These are phyloP conservation scores for Acanthamoeba castellanii DNA, from an alignment of 208 protist species.

Conservation along the genomic window DNA sequence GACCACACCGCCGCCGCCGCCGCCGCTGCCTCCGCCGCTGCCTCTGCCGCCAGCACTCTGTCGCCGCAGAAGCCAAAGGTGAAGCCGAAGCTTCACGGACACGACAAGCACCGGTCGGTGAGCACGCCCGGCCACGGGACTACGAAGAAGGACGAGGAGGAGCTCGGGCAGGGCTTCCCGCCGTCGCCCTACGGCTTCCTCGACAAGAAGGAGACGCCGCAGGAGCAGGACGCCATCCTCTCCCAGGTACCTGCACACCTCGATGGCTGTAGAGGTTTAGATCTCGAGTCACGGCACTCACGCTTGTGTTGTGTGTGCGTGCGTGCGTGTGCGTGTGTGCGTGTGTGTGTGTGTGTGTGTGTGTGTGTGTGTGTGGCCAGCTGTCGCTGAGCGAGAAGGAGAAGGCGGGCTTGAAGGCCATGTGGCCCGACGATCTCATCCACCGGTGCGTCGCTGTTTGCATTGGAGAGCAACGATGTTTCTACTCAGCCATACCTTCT, in stretches of 20 bases:
- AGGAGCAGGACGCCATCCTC: constrained; percentile 4
- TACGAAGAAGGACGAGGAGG: not conserved
- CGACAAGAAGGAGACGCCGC: not conserved
- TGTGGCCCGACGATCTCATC: constrained; percentile 89
- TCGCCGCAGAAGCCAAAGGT: not conserved
- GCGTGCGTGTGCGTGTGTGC: not conserved
- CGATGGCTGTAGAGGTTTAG: not conserved
- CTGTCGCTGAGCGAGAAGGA: constrained; percentile 90
- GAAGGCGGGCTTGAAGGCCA: constrained; percentile 89
- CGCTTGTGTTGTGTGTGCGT: not conserved
- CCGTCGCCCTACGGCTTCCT: not conserved
- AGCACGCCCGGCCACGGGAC: not conserved
- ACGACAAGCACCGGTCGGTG: not conserved
- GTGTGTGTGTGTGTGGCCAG: not conserved
- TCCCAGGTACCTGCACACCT: not conserved
- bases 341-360: not conserved
- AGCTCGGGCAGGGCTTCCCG: not conserved
- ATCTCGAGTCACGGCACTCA: not conserved
- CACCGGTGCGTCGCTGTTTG: constrained; percentile 63
- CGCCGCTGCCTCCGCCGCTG: no score
- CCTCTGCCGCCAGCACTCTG: no score
- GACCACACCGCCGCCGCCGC: not conserved
- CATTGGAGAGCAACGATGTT: not conserved
- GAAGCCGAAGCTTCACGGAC: not conserved
- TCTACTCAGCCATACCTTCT: not conserved